phyloP scores from a whole-genome alignment of 108 stramenopile genomes.

The Chaetoceros tenuissimus region DNA sequence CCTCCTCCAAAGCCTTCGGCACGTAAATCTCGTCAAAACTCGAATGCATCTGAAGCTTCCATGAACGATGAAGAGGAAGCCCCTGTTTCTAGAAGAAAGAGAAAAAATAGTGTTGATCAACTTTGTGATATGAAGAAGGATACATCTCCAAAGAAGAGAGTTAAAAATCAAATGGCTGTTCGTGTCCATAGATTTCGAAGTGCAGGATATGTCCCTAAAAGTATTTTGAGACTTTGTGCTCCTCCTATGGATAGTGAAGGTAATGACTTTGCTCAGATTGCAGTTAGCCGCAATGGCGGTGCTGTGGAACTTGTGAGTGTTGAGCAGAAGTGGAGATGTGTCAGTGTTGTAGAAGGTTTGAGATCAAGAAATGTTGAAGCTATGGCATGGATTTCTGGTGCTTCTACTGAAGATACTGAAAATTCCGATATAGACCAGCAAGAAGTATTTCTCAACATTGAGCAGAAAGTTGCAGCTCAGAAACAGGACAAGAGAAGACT shows the following conservation, averaged over 20 bases:
- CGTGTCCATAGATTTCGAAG: constrained; percentile 67
- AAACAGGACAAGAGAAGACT: constrained; percentile 21
- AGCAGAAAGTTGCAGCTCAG: constrained; percentile 7
- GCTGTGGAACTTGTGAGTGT: constrained; percentile 46
- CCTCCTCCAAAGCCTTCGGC: background rate
- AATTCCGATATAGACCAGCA: background rate
- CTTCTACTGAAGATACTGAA: constrained; percentile 1
- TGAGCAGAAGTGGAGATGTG: constrained; percentile 44
- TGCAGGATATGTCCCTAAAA: constrained; percentile 40
- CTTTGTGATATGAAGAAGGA: too few relatives aligned
- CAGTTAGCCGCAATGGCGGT: constrained; percentile 59
- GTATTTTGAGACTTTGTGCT: constrained; percentile 47
- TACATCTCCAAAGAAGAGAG: constrained; percentile 3
- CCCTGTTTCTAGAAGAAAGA: constrained; percentile 1
- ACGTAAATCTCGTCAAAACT: background rate
- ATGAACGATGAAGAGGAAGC: constrained; percentile 2
- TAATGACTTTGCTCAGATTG: constrained; percentile 12
- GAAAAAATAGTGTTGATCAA: too few relatives aligned
- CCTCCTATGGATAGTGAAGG: constrained; percentile 11
- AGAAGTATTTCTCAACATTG: background rate
- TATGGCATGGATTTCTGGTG: constrained; percentile 41
- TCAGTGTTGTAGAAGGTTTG: constrained; percentile 36
- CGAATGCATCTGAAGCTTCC: too few relatives aligned
- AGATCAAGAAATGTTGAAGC: constrained; percentile 26
- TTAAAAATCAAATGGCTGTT: constrained; percentile 33